These are phyloP conservation scores for Chalciporus sphaerocephalus DNA, from an alignment of 768 basidiomycete genomes.

Conservation along the genomic window DNA sequence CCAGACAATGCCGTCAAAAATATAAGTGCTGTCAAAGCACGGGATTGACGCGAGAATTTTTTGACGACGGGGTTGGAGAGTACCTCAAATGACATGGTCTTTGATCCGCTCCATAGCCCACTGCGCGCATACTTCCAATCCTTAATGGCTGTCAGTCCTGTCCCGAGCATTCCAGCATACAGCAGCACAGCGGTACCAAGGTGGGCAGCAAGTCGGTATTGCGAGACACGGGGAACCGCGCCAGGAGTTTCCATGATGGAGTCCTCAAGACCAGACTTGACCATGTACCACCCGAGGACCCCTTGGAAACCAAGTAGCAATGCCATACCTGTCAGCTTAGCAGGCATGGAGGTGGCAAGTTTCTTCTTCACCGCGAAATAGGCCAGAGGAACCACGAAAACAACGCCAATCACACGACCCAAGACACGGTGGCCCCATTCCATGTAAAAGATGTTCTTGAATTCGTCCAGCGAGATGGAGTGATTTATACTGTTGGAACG, in stretches of 20 bases:
- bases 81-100: conserved; percentile 39
- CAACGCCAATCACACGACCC: conserved; percentile 79
- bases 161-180: conserved; percentile 89
- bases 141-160: conserved; percentile 67
- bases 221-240: conserved; percentile 90
- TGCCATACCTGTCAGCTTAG: conserved; percentile 68
- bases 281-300: conserved; percentile 98
- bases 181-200: conserved; percentile 86
- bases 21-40: conserved; percentile 69
- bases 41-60: conserved; percentile 56
- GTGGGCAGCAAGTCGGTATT: conserved; percentile 94
- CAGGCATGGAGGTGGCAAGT: conserved; percentile 58
- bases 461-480: conserved; percentile 80
- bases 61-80: conserved; percentile 54
- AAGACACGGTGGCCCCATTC: conserved; percentile 96
- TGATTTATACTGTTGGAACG: conserved; percentile 68
- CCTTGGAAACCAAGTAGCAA: conserved; percentile 89
- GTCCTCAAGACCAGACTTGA: conserved; percentile 89
- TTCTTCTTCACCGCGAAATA: conserved; percentile 75
- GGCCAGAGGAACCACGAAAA: conserved; percentile 77
- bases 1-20: conserved; percentile 92
- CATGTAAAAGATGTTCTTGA: conserved; percentile 97
- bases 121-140: conserved; percentile 72
- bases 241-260: conserved; percentile 74
- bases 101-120: conserved; percentile 55